These are phyloP conservation scores for Apiotrichum domesticum DNA, from an alignment of 1,284 basidiomycete species.

Conservation along the genomic window DNA sequence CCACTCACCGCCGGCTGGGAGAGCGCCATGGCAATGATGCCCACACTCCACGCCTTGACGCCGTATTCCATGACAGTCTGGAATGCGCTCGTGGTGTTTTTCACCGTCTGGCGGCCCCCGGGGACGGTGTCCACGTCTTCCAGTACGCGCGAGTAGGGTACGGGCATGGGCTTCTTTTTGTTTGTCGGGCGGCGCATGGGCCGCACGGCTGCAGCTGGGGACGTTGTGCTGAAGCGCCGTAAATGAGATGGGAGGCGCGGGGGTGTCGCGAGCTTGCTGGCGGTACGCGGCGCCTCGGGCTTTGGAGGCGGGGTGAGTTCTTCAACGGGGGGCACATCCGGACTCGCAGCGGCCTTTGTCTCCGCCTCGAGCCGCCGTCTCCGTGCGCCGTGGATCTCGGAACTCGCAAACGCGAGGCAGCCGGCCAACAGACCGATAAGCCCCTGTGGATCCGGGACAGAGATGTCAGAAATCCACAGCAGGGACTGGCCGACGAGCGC, in stretches of 20 bases:
- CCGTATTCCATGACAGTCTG: not conserved
- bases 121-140: not conserved
- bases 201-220: not conserved
- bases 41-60: not conserved
- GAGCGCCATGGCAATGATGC: not conserved
- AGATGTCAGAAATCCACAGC: slow-evolving; percentile 41
- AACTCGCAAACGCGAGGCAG: slow-evolving; percentile 26
- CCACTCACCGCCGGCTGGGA: not conserved
- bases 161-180: not conserved
- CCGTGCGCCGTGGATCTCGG: not conserved
- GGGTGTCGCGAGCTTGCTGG: too few relatives aligned
- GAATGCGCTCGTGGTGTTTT: not conserved
- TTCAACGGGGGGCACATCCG: not conserved
- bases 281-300: too few relatives aligned
- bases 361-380: not conserved
- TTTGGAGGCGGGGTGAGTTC: not conserved
- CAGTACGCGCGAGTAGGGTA: not conserved
- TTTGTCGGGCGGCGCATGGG: not conserved
- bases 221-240: too few relatives aligned
- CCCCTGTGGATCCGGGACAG: slow-evolving; percentile 36
- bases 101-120: not conserved
- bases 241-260: too few relatives aligned
- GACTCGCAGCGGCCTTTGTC: not conserved
- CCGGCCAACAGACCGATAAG: slow-evolving; percentile 43
- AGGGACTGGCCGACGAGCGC: slow-evolving; percentile 33